A percentile compares a stretch with the other conserved stretches of the same genome.
These are phyloP conservation scores for Multifurca ochricompacta DNA, from an alignment of 768 basidiomycete genomes.

Conservation along the genomic window DNA sequence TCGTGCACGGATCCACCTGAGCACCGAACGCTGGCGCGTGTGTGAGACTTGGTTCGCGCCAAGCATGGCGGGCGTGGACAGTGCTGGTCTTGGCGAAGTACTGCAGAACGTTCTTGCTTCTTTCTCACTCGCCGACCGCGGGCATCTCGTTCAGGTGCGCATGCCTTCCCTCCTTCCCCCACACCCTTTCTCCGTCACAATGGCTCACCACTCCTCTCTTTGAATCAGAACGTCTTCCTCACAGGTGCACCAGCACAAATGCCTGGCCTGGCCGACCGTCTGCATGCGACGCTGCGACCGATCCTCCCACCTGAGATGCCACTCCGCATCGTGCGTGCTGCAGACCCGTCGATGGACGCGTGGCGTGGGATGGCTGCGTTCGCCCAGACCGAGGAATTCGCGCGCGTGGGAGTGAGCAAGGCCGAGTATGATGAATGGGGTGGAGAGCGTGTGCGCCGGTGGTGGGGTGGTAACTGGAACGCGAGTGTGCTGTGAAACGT, in stretches of 20 bases:
- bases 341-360: constrained; percentile 64
- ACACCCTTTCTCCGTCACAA: background rate
- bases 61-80: constrained; percentile 53
- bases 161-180: background rate
- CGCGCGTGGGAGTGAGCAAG: constrained; percentile 51
- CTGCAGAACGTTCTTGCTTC: constrained; percentile 73
- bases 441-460: constrained; percentile 74
- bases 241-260: constrained; percentile 78
- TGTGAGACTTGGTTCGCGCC: constrained; percentile 86
- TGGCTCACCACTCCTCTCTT: background rate
- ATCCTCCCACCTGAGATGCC: constrained; percentile 78
- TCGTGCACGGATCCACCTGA: constrained; percentile 75
- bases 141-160: constrained; percentile 65
- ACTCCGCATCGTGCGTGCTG: constrained; percentile 54
- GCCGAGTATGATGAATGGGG: constrained; percentile 90
- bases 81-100: constrained; percentile 90
- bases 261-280: constrained; percentile 56
- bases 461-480: constrained; percentile 94
- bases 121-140: constrained; percentile 61
- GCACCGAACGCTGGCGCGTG: constrained; percentile 82
- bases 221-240: constrained; percentile 75
- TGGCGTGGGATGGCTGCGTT: constrained; percentile 92
- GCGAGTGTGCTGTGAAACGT: constrained; percentile 19
- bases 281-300: constrained; percentile 71
- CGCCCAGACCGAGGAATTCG: constrained; percentile 48